These are phyloP conservation scores for Chamaecrista fasciculata DNA, from an alignment of 306 rosid species.

Conservation along the genomic window DNA sequence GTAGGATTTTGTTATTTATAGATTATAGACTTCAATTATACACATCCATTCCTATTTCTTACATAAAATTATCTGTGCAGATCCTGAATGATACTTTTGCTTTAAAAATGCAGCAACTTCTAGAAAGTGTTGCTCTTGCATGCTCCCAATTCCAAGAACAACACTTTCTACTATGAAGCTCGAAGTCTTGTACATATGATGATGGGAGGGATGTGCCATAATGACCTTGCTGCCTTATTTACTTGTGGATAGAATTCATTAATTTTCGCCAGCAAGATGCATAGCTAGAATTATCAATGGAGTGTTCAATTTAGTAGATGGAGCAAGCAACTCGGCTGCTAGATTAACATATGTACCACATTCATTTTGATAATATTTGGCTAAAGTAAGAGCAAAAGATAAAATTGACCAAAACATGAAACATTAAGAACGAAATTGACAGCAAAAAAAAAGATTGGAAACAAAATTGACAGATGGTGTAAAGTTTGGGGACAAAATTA, in stretches of 20 bases:
- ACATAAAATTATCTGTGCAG: slow-evolving; percentile 37
- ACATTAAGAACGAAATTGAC: too few relatives aligned
- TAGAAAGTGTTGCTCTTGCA: slow-evolving; percentile 89
- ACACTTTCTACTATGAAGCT: slow-evolving; percentile 49
- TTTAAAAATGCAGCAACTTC: slow-evolving; percentile 83
- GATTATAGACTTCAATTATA: not conserved
- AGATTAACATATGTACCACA: too few relatives aligned
- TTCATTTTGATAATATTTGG: too few relatives aligned
- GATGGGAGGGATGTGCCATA: not conserved
- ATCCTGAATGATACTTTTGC: slow-evolving; percentile 87
- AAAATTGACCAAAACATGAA: too few relatives aligned
- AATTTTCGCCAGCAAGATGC: not conserved
- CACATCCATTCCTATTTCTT: slow-evolving; percentile 7
- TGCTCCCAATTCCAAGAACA: slow-evolving; percentile 61
- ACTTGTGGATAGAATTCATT: not conserved
- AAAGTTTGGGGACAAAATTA: too few relatives aligned
- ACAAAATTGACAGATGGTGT: too few relatives aligned
- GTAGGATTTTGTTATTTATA: not conserved
- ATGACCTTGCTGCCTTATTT: not conserved
- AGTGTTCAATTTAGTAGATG: slow-evolving; percentile 45
- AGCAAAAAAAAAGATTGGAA: too few relatives aligned
- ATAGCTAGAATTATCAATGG: not conserved
- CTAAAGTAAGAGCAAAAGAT: too few relatives aligned
- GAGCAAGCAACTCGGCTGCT: slow-evolving; percentile 83
- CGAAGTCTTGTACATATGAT: slow-evolving; percentile 41